Evolutionary conservation across 495 filamentous ascomycete genomes (phyloP).

Genomic region (Aspergillus coremiiformis): DNA sequence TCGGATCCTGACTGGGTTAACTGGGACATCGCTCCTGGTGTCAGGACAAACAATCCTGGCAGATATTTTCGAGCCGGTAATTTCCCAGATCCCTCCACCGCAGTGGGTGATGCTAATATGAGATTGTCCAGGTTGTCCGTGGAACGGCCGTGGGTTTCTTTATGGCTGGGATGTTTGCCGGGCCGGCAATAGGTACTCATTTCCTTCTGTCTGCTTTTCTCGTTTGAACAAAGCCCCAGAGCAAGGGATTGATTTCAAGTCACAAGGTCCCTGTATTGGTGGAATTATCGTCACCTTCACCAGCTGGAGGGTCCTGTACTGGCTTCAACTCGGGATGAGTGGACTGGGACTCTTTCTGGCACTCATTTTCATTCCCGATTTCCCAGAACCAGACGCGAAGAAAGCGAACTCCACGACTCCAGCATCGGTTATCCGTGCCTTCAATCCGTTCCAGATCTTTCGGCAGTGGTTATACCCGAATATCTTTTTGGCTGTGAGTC

Average conservation of each 20-base stretch:
- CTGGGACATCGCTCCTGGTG: conserved; percentile 43
- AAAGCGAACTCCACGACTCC: background rate
- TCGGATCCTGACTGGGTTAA: conserved; percentile 34
- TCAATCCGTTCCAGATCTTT: conserved; percentile 36
- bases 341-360: conserved; percentile 33
- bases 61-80: conserved; percentile 42
- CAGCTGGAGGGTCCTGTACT: conserved; percentile 51
- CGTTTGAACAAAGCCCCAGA: conserved; percentile 1
- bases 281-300: conserved; percentile 50
- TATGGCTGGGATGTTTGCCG: conserved; percentile 46
- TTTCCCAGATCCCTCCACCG: background rate
- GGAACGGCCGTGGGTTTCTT: conserved; percentile 50
- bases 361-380: conserved; percentile 31
- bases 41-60: conserved; percentile 40
- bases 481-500: conserved; percentile 32
- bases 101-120: background rate
- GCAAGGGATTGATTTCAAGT: background rate
- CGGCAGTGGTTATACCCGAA: conserved; percentile 32
- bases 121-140: conserved; percentile 36
- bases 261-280: conserved; percentile 37
- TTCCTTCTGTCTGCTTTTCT: background rate
- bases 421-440: conserved; percentile 17
- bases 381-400: conserved; percentile 3
- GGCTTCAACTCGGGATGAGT: conserved; percentile 49
- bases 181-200: conserved; percentile 49